Evolutionary conservation across 2,329 filamentous ascomycete species (phyloP).

Genomic region (Myotisia sp.): DNA sequence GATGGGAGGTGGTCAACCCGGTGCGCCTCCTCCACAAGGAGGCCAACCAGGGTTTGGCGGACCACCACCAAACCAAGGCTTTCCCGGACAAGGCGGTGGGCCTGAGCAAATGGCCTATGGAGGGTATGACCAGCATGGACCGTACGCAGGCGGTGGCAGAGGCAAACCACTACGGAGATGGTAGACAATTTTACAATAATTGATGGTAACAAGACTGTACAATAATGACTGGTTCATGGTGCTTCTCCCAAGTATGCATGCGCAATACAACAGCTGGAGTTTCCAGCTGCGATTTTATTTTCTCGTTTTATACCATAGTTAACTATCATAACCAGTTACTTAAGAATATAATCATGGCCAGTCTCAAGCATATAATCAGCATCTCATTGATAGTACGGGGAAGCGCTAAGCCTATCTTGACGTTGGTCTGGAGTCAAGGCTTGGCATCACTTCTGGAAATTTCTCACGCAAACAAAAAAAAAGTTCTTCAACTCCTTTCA

Average conservation of each 20-base stretch:
- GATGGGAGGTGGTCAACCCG: slow-evolving; percentile 31
- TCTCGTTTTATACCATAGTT: too few species aligned
- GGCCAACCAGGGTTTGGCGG: slow-evolving; percentile 23
- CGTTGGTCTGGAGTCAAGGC: slow-evolving; percentile 3
- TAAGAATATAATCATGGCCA: too few species aligned
- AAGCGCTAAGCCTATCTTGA: slow-evolving; percentile 5
- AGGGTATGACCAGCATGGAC: slow-evolving; percentile 28
- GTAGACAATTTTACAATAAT: slow-evolving; percentile 17
- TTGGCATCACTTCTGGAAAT: slow-evolving; percentile 16
- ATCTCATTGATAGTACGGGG: background rate
- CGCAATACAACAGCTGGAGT: too few species aligned
- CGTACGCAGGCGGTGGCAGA: slow-evolving; percentile 25
- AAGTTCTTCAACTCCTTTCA: slow-evolving; percentile 6
- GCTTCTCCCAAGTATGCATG: too few species aligned
- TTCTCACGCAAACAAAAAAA: slow-evolving; percentile 12
- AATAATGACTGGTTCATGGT: too few species aligned
- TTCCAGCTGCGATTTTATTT: background rate
- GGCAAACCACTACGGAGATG: slow-evolving; percentile 23
- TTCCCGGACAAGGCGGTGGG: slow-evolving; percentile 23
- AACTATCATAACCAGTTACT: too few species aligned
- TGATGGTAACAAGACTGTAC: too few species aligned
- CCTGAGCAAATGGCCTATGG: slow-evolving; percentile 31
- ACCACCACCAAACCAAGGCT: slow-evolving; percentile 21
- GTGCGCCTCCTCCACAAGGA: slow-evolving; percentile 24
- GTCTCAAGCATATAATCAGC: background rate